Evolutionary conservation across 2,329 filamentous ascomycete genomes (phyloP), one percentile per base, ranked within the genome.

Genomic region (Fusarium humuli): DNA sequence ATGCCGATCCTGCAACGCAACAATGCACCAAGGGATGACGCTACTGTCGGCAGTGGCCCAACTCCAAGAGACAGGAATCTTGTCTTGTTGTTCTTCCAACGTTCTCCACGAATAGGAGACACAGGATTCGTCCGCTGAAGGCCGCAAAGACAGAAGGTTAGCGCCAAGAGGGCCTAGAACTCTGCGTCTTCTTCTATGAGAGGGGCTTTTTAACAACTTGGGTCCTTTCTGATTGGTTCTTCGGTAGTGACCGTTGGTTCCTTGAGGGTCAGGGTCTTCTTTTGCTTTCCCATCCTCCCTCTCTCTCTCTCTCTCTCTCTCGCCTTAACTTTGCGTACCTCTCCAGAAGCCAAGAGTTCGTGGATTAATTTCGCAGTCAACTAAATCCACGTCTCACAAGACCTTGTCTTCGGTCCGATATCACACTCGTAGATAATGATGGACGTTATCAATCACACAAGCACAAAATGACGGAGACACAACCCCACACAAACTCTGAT

Each of bases 101-200:
- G 20, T 20, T 22, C 49, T 65, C 62, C 61, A 60, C 62, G 61
- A 65, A 65, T 65, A 50, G 54, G 62, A 65, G 27, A 23, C 32
- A 27, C 22, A 16, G 13, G 12, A 37, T 27, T 37, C 18, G 6
- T 30, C 30, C 48, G 32, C n/a, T 40, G 48, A 53, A 37, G 34
- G 32, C 14, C 14, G 23, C n/a, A n/a, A 25, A 29, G 34, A 42
- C 23, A 42, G 23, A 42, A 34, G 10, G 42, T 67, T 67, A 30
- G 34, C 49, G 67, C 67, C 61, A 69, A 69, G 67, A 70, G 50
- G 62, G 67, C 57, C 68, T 69, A 71, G 68, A 71, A 65, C 55
- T 37, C 44, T 29, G 22, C 32, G 67, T 45, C 37, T 25, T 56
- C 45, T 70, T 67, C 67, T 40, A 58, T 30, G 29, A 65, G 54